Base-by-base conservation (phyloP, 2,329 filamentous ascomycete species). In the Ascochyta lentis region DNA sequence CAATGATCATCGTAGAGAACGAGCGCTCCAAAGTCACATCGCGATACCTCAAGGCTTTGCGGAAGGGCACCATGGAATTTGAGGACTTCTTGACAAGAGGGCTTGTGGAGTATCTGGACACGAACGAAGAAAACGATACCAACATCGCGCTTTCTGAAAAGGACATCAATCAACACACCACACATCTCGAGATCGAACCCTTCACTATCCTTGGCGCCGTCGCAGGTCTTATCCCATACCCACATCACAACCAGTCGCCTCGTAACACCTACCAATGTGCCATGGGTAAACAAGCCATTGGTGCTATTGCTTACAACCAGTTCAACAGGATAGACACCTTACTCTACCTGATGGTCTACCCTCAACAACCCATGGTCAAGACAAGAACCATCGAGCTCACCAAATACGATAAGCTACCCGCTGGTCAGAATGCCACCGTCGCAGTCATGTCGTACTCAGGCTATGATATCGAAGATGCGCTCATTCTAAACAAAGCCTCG, bases 281-380 rank as follows among this genome's bases (percentile, higher is more conserved):
- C 78, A 99, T 99, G 95, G 95, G 95, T 85, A 99, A 99, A 80
- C 95, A 99, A 89, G 95, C 95, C 35, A 98, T 99, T 74, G 95
- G 95, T 31, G 93, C 94, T 31, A 98, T 99, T 72, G 95, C 94
- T 15, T 96, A 96, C 73, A 99, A 99, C 73, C 95, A 99, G 76
- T 96, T 97, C 79, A 91, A 94, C 68, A 89, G 95, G 53, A 97
- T 99, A 74, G 95, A 99, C 71, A 98, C 94, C 0, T 83, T 99
- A 15, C 85, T 99, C 6, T 98, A 97, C 73, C 90, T 96, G 1
- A 91, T 99, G 80, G 95, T 99, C 3, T 99, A 99, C 71, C 95
- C 95, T 6, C 96, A 99, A 73, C 88, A 96, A 67, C 95, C 95
- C 1, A 95, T 99, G 89, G 94, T 98, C 59, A 96, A 96, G 73